phyloP scores from a whole-genome alignment of 2,329 filamentous ascomycete species.

The Clarireedia sp. region DNA sequence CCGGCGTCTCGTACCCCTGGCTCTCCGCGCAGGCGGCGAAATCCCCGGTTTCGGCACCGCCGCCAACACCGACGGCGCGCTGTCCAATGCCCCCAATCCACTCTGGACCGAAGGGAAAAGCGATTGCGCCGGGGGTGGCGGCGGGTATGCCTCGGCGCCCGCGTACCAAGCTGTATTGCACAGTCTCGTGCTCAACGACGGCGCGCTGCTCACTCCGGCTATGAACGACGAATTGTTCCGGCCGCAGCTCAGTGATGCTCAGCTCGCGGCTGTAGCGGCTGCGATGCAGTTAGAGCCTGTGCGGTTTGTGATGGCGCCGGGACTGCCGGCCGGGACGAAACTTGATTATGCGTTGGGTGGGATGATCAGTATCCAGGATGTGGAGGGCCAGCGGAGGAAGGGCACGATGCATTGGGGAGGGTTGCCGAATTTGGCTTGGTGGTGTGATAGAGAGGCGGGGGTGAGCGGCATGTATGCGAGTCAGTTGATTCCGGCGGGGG shows the following conservation, averaged over 20 bases:
- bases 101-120: neutral
- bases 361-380: constrained; percentile 1
- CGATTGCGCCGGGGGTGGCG: constrained; percentile 8
- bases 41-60: constrained; percentile 1
- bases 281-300: neutral
- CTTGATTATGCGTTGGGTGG: constrained; percentile 5
- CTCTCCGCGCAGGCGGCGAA: neutral
- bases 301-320: neutral
- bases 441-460: constrained; percentile 33
- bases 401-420: constrained; percentile 33
- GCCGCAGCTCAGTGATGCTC: constrained; percentile 3
- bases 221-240: constrained; percentile 12
- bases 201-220: neutral
- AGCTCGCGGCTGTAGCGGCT: neutral
- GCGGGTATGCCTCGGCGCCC: neutral
- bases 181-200: constrained; percentile 10
- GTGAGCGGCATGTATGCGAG: constrained; percentile 36
- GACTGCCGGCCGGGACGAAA: neutral
- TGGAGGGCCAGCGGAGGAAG: neutral
- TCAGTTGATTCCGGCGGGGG: constrained; percentile 36
- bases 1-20: constrained; percentile 4
- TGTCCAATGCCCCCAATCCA: neutral
- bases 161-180: constrained; percentile 12
- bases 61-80: neutral
- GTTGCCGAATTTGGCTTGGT: constrained; percentile 40